Conservation (phyloP, 1,284 basidiomycete genomes). For the Ganoderma resinaceum region DNA sequence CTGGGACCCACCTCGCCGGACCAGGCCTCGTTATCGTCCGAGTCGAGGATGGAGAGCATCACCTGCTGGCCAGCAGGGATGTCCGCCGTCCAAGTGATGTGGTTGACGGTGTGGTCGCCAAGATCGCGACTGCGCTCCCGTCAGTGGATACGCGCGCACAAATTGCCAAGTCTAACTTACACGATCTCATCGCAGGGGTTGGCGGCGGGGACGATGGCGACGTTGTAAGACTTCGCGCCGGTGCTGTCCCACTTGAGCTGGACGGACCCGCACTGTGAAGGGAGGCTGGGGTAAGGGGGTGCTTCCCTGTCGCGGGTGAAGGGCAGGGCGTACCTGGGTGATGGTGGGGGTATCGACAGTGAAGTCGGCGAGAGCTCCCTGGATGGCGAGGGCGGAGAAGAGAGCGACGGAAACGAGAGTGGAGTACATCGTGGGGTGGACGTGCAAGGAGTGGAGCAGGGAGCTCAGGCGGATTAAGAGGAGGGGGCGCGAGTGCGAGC, state of each 20-base stretch:
- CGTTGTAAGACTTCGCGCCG: slow-evolving; percentile 59
- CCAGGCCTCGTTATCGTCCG: slow-evolving; percentile 67
- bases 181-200: slow-evolving; percentile 66
- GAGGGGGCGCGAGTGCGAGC: slow-evolving; percentile 25
- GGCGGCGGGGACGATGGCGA: slow-evolving; percentile 58
- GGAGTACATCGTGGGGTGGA: slow-evolving; percentile 64
- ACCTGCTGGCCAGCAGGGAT: slow-evolving; percentile 57
- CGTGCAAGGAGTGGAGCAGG: slow-evolving; percentile 37
- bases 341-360: slow-evolving; percentile 57
- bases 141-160: not conserved
- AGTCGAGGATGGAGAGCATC: slow-evolving; percentile 63
- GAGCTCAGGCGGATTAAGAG: slow-evolving; percentile 33
- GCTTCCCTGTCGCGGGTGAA: not conserved
- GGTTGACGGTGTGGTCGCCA: slow-evolving; percentile 57
- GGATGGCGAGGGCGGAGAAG: slow-evolving; percentile 63
- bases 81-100: slow-evolving; percentile 54
- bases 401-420: slow-evolving; percentile 77
- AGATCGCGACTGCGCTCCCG: slow-evolving; percentile 55
- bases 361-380: slow-evolving; percentile 60
- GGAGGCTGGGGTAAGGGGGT: slow-evolving; percentile 13
- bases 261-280: slow-evolving; percentile 58
- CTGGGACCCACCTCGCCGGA: slow-evolving; percentile 55
- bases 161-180: slow-evolving; percentile 49
- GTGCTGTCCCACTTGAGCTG: slow-evolving; percentile 61
- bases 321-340: slow-evolving; percentile 53